A percentile compares a stretch with the other conserved stretches of the same genome.
Evolutionary conservation across 164 flowering plant species (phyloP).

Genomic region (Chimonanthus praecox): DNA sequence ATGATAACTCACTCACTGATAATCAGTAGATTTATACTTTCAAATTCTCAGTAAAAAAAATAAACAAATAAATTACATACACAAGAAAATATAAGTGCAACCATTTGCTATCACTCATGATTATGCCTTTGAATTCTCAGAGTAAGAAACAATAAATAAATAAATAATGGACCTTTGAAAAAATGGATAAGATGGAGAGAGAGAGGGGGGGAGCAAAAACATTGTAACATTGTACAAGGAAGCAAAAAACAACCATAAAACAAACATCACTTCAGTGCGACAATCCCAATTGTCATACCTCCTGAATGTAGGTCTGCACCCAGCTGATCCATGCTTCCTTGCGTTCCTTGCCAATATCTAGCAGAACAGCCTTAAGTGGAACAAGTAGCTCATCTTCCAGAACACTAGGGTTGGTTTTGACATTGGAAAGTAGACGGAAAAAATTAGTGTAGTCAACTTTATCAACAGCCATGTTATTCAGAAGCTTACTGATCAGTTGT

Average conservation of each 20-base stretch:
- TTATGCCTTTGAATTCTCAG: no score
- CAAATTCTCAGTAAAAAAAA: no score
- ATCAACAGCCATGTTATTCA: conserved; percentile 36
- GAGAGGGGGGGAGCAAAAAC: no score
- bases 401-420: conserved; percentile 64
- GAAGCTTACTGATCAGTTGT: conserved; percentile 75
- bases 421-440: conserved; percentile 80
- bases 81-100: no score
- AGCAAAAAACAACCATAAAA: neutral
- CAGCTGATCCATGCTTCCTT: conserved; percentile 95
- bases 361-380: conserved; percentile 84
- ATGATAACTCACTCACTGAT: no score
- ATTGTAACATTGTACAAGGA: no score
- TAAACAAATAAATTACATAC: no score
- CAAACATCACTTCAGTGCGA: neutral
- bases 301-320: conserved; percentile 71
- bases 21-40: no score
- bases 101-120: no score
- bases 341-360: conserved; percentile 94
- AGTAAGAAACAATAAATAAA: no score
- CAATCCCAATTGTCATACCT: conserved; percentile 38
- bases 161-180: no score
- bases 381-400: conserved; percentile 60
- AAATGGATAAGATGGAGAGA: no score
- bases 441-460: conserved; percentile 95